A percentile compares a stretch with the other conserved stretches of the same genome.
Evolutionary conservation across 345 rosid species (phyloP).

Genomic region (Durio zibethinus): DNA sequence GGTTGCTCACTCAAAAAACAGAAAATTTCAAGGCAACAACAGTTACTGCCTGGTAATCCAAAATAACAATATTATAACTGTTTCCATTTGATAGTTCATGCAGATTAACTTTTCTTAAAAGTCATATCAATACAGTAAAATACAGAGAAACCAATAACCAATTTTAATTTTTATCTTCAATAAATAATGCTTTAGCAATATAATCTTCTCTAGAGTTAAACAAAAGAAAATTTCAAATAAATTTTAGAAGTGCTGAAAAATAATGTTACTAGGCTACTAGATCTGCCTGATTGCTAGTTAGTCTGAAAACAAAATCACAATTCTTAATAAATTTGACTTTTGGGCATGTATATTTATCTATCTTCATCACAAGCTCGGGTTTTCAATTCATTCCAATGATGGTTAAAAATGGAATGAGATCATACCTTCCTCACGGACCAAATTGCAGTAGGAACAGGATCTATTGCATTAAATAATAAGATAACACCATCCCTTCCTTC

Average conservation of each 20-base stretch:
- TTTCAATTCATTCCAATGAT: not conserved
- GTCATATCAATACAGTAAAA: not conserved
- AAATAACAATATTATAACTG: not conserved
- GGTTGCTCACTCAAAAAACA: not conserved
- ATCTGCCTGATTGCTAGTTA: not conserved
- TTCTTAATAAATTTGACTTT: not conserved
- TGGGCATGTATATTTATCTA: not conserved
- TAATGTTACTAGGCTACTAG: slow-evolving; percentile 4
- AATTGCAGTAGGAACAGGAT: slow-evolving; percentile 65
- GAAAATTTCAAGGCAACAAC: not conserved
- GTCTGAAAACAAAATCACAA: not conserved
- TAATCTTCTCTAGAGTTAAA: not conserved
- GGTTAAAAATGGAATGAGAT: not conserved
- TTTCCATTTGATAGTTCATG: not conserved
- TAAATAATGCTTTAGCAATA: not conserved
- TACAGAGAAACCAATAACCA: not conserved
- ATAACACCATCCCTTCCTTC: slow-evolving; percentile 70
- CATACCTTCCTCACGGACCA: slow-evolving; percentile 86
- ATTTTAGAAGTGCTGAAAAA: no score
- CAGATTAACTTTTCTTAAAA: not conserved
- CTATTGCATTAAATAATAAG: slow-evolving; percentile 56
- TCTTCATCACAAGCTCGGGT: not conserved
- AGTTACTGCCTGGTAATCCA: not conserved
- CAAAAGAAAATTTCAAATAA: not conserved
- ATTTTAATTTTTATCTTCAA: not conserved